Evolutionary conservation across 1,284 basidiomycete species (phyloP).

Genomic region (Chalciporus sp.): DNA sequence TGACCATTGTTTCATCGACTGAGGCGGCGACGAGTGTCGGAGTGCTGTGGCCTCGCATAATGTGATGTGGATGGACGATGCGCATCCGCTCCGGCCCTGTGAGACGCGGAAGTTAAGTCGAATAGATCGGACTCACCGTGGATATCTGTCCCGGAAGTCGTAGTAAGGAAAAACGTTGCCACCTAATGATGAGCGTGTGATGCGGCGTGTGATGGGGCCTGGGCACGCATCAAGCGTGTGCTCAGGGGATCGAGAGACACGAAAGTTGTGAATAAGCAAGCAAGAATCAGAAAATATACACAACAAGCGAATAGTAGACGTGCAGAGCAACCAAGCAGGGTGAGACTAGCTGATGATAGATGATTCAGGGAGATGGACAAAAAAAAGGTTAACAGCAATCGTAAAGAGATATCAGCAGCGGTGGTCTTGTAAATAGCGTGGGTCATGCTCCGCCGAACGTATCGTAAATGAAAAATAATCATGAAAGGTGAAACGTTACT

Average conservation of each 20-base stretch:
- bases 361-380: slow-evolving; percentile 2
- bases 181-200: slow-evolving; percentile 4
- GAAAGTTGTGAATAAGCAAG: slow-evolving; percentile 11
- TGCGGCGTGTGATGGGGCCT: slow-evolving; percentile 13
- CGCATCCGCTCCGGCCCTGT: not conserved
- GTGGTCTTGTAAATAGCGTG: slow-evolving; percentile 18
- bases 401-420: slow-evolving; percentile 8
- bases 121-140: not conserved
- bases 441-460: slow-evolving; percentile 11
- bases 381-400: slow-evolving; percentile 4
- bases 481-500: slow-evolving; percentile 20
- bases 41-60: slow-evolving; percentile 2
- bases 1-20: not conserved
- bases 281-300: slow-evolving; percentile 17
- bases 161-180: not conserved
- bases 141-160: not conserved
- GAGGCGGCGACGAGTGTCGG: not conserved
- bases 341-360: slow-evolving; percentile 17
- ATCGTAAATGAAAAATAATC: slow-evolving; percentile 17
- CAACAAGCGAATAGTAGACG: slow-evolving; percentile 17
- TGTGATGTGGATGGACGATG: slow-evolving; percentile 4
- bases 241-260: slow-evolving; percentile 12
- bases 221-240: slow-evolving; percentile 24
- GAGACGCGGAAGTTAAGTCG: slow-evolving; percentile 17
- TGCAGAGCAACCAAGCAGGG: slow-evolving; percentile 22